A percentile compares a stretch with the other conserved stretches of the same genome.
Conservation (phyloP, 495 filamentous ascomycete genomes). For the Hypomontagnella submonticulosa region DNA sequence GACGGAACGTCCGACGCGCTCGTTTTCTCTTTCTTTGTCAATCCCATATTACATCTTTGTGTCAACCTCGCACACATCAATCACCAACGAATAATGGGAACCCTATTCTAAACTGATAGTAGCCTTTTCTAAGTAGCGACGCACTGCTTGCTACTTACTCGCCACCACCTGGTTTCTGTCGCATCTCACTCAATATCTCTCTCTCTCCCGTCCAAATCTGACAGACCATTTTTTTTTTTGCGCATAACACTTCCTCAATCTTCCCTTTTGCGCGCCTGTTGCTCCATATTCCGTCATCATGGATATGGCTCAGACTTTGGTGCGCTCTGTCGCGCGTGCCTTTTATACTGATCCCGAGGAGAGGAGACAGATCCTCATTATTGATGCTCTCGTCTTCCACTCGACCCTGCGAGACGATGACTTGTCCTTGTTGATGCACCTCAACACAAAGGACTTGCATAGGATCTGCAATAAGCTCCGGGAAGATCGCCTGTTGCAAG, state of each 20-base stretch:
- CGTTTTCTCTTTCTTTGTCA: slow-evolving; percentile 18
- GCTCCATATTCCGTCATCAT: slow-evolving; percentile 56
- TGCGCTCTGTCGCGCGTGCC: slow-evolving; percentile 87
- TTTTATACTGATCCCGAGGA: slow-evolving; percentile 74
- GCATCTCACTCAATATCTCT: neutral
- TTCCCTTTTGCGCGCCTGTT: neutral
- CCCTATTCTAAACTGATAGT: neutral
- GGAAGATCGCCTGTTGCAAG: slow-evolving; percentile 85
- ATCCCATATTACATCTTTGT: neutral
- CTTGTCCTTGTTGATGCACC: slow-evolving; percentile 82
- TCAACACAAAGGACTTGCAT: slow-evolving; percentile 88
- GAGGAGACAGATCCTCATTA: slow-evolving; percentile 84
- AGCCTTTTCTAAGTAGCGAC: slow-evolving; percentile 13
- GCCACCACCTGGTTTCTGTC: neutral
- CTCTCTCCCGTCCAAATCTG: neutral
- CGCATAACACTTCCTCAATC: neutral
- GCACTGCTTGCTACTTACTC: slow-evolving; percentile 16
- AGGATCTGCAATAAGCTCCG: slow-evolving; percentile 84
- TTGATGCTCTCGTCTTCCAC: slow-evolving; percentile 94
- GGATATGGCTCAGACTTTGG: slow-evolving; percentile 87
- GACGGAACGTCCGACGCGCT: slow-evolving; percentile 15
- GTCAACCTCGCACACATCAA: neutral
- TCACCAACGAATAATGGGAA: slow-evolving; percentile 25
- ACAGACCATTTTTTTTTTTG: neutral
- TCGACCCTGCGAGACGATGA: slow-evolving; percentile 89